phyloP scores from a whole-genome alignment of 2,329 filamentous ascomycete species.

The Colletotrichum sp. region DNA sequence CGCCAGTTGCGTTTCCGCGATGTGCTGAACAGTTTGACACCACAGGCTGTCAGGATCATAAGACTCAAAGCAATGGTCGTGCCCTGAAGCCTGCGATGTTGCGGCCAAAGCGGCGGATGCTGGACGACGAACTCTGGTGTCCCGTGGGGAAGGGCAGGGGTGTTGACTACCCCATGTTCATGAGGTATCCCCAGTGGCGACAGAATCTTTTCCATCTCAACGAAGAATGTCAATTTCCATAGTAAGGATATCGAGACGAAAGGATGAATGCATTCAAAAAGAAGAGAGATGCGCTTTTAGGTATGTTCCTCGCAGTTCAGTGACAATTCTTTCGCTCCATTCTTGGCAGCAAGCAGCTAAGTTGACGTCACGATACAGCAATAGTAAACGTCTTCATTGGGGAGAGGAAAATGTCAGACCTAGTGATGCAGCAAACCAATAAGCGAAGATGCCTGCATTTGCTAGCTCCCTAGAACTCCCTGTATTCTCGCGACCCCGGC shows the following conservation, averaged over 20 bases:
- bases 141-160: background rate
- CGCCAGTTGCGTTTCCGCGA: background rate
- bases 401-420: background rate
- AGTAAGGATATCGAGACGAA: background rate
- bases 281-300: background rate
- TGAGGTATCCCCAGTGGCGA: background rate
- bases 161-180: background rate
- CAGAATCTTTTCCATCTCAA: background rate
- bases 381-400: background rate
- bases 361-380: background rate
- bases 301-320: background rate
- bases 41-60: background rate
- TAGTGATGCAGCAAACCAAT: background rate
- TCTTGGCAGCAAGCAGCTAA: background rate
- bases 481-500: background rate
- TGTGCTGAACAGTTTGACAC: background rate
- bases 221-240: rapidly evolving
- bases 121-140: background rate
- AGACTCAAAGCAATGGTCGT: background rate
- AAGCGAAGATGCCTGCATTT: background rate
- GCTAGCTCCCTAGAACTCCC: background rate
- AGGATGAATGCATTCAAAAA: rapidly evolving
- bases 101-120: background rate
- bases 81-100: background rate
- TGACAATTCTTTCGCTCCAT: background rate